Conservation (phyloP, 163 green algal genomes). For the Chloromonas sp. region DNA sequence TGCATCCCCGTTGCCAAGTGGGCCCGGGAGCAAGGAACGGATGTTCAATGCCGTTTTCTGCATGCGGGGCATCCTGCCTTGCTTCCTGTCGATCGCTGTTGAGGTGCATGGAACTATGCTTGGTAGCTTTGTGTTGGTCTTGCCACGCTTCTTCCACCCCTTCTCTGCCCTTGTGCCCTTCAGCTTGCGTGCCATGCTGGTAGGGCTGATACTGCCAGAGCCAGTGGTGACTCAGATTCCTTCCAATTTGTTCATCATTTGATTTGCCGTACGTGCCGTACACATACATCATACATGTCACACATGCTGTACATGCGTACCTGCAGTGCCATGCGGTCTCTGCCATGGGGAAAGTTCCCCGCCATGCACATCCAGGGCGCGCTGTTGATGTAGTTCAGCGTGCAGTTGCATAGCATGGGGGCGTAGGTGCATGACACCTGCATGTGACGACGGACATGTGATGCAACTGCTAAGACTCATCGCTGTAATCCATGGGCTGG, state of each 20-base stretch:
- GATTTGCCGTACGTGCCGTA: not conserved
- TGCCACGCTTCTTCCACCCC: not conserved
- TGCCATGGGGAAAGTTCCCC: constrained; percentile 37
- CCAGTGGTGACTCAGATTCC: no score
- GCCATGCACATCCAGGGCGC: constrained; percentile 36
- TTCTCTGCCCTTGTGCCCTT: not conserved
- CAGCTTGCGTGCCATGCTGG: no score
- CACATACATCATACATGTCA: not conserved
- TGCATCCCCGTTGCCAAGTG: no score
- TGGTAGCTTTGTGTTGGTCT: not conserved
- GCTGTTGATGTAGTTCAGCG: constrained; percentile 24
- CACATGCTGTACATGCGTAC: not conserved
- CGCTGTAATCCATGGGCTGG: not conserved
- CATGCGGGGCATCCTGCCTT: no score
- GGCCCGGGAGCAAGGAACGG: no score
- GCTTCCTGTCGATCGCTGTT: no score
- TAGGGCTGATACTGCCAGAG: no score
- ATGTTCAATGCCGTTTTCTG: no score
- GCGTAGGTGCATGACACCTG: constrained; percentile 3
- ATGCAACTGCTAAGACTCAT: not conserved
- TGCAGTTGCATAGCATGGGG: constrained; percentile 42
- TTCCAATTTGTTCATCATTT: no score
- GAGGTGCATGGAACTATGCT: no score
- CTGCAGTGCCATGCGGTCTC: constrained; percentile 7
- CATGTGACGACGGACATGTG: no score